These are phyloP conservation scores for Chenopodium suecicum DNA, from an alignment of 148 eudicot species.

Conservation along the genomic window DNA sequence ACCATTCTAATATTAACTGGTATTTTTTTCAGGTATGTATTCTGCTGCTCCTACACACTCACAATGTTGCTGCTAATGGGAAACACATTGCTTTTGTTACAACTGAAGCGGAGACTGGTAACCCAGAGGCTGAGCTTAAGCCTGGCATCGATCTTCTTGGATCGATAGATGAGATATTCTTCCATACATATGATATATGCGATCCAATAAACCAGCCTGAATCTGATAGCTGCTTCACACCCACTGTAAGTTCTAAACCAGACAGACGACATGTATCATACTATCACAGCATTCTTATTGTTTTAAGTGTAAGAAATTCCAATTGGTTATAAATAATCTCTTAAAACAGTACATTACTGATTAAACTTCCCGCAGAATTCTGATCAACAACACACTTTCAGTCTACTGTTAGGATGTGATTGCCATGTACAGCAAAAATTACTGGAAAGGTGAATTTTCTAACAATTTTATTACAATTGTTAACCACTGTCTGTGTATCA, in stretches of 20 bases:
- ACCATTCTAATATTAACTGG: not conserved
- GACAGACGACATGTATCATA: not conserved
- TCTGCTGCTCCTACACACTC: conserved; percentile 87
- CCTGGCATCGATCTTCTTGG: conserved; percentile 91
- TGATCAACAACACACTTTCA: conserved; percentile 78
- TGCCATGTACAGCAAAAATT: conserved; percentile 61
- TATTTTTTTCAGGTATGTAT: conserved; percentile 64
- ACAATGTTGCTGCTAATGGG: conserved; percentile 92
- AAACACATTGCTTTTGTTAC: conserved; percentile 89
- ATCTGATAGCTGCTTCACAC: conserved; percentile 76
- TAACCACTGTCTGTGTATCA: not conserved
- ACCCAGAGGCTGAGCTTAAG: conserved; percentile 84
- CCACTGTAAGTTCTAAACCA: conserved; percentile 52
- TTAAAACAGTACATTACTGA: not conserved
- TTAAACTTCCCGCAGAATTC: conserved; percentile 48
- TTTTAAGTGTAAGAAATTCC: not conserved
- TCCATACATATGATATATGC: conserved; percentile 82
- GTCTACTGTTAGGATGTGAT: conserved; percentile 72
- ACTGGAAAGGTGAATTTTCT: conserved; percentile 61
- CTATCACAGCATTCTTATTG: not conserved
- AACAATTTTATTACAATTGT: not conserved
- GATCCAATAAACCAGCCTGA: conserved; percentile 53
- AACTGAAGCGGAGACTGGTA: conserved; percentile 87
- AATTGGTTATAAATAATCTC: not conserved
- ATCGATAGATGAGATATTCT: conserved; percentile 80